Percentiles rank a stretch among this genome's conserved stretches.
phyloP scores from a whole-genome alignment of 2,329 filamentous ascomycete genomes.

The Grosmannia clavigera region DNA sequence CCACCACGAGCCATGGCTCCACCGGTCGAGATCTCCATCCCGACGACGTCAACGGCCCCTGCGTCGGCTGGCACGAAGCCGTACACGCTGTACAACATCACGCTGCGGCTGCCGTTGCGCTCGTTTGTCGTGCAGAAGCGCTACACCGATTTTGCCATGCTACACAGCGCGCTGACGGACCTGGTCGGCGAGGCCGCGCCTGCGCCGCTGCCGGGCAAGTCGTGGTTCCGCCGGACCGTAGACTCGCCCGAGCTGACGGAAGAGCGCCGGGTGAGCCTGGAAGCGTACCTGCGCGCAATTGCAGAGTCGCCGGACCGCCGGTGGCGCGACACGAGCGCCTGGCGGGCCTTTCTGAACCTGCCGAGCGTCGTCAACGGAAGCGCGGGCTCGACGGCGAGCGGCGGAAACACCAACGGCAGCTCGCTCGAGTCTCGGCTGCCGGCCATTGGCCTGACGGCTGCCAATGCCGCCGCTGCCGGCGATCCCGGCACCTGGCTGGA shows the following conservation, averaged over 20 bases:
- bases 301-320: constrained; percentile 60
- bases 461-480: constrained; percentile 30
- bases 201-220: constrained; percentile 55
- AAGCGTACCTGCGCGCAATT: constrained; percentile 60
- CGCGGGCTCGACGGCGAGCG: constrained; percentile 6
- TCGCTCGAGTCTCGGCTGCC: constrained; percentile 22
- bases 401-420: constrained; percentile 10
- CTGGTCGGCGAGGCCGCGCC: constrained; percentile 54
- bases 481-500: constrained; percentile 66
- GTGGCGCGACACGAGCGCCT: constrained; percentile 63
- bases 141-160: constrained; percentile 64
- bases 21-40: constrained; percentile 54
- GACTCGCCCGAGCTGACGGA: constrained; percentile 58
- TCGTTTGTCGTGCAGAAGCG: constrained; percentile 68
- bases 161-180: constrained; percentile 50
- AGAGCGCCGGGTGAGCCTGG: constrained; percentile 53
- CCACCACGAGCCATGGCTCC: constrained; percentile 38
- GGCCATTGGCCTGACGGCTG: constrained; percentile 23
- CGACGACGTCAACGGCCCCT: constrained; percentile 45
- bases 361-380: constrained; percentile 24
- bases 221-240: constrained; percentile 65
- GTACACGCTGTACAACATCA: constrained; percentile 69
- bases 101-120: constrained; percentile 61
- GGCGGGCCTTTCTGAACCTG: constrained; percentile 62
- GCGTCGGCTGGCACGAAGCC: constrained; percentile 44